Conservation (phyloP, 306 rosid genomes). For the Luffa aegyptiaca region DNA sequence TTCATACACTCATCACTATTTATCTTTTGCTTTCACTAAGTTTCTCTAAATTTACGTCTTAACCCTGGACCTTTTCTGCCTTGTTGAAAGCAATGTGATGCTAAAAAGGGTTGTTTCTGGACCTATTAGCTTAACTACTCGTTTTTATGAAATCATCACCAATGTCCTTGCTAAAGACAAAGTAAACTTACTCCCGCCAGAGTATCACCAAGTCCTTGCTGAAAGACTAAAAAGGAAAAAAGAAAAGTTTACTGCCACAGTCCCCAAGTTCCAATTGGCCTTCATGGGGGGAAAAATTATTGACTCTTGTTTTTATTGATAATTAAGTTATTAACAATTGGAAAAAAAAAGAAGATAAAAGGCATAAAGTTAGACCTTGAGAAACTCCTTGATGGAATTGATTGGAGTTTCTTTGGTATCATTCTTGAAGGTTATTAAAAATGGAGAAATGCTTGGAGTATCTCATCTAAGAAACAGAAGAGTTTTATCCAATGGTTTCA, state of each 20-base stretch:
- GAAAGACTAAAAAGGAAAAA: not conserved
- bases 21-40: not conserved
- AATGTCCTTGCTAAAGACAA: not conserved
- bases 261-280: not conserved
- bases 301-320: not conserved
- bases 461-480: constrained; percentile 89
- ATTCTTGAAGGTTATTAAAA: constrained; percentile 59
- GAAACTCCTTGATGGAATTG: too few species aligned
- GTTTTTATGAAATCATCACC: not conserved
- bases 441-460: constrained; percentile 99
- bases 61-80: not conserved
- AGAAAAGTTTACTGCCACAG: not conserved
- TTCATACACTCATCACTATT: not conserved
- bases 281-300: not conserved
- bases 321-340: not conserved
- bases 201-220: not conserved
- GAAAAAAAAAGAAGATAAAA: too few species aligned
- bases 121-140: too few species aligned
- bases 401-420: too few species aligned
- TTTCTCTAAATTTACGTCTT: not conserved
- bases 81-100: not conserved
- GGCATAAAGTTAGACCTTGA: too few species aligned
- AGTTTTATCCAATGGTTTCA: constrained; percentile 89
- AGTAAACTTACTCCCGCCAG: not conserved
- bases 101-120: too few species aligned